phyloP scores from a whole-genome alignment of 1,284 basidiomycete species.

The Boletus sp. region DNA sequence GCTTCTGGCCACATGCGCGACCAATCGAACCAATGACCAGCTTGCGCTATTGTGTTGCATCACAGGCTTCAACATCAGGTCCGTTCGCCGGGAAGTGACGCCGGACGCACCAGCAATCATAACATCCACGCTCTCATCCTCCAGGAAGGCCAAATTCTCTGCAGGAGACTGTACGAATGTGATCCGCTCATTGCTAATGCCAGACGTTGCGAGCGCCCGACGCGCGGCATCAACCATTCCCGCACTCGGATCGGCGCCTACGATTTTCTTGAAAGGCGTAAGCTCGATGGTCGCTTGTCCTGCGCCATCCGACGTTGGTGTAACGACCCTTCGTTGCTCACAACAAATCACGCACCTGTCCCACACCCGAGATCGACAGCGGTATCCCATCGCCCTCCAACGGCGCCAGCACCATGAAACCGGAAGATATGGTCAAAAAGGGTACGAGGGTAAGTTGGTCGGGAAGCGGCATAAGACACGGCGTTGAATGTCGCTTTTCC shows the following conservation, averaged over 20 bases:
- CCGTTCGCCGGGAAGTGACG: neutral
- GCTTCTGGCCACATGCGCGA: conserved; percentile 71
- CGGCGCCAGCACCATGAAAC: conserved; percentile 49
- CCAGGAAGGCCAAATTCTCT: conserved; percentile 59
- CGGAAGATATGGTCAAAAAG: conserved; percentile 65
- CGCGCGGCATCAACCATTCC: conserved; percentile 75
- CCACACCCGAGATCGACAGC: conserved; percentile 85
- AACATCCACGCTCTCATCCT: conserved; percentile 69
- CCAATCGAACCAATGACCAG: conserved; percentile 91
- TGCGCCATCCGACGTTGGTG: conserved; percentile 25
- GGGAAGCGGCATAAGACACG: conserved; percentile 61
- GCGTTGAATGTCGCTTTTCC: conserved; percentile 66
- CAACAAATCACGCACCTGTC: conserved; percentile 57
- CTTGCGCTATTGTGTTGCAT: conserved; percentile 59
- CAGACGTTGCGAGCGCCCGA: conserved; percentile 34
- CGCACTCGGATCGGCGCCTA: conserved; percentile 74
- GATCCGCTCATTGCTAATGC: conserved; percentile 28
- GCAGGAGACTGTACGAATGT: conserved; percentile 56
- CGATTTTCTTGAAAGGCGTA: conserved; percentile 60
- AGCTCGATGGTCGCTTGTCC: conserved; percentile 72
- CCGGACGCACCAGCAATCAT: conserved; percentile 63
- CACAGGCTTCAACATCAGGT: neutral
- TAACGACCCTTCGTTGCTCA: neutral
- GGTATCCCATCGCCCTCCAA: conserved; percentile 48
- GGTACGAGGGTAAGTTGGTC: conserved; percentile 69